A percentile compares a stretch with the other conserved stretches of the same genome.
phyloP scores from a whole-genome alignment of 148 eudicot species.

The Polygonum maritimum region DNA sequence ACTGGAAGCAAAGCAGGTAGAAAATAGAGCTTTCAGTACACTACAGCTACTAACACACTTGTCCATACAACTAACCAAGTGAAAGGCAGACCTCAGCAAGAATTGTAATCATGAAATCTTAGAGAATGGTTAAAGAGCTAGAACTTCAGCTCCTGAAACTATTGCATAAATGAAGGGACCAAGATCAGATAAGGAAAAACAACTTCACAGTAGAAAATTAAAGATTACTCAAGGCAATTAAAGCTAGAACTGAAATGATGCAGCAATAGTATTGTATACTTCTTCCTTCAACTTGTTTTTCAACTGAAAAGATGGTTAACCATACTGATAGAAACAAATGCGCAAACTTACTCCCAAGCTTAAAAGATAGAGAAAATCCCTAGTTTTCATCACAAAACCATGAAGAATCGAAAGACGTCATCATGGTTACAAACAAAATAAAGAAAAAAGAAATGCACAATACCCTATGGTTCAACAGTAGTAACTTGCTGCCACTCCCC shows the following conservation, averaged over 20 bases:
- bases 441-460: background rate
- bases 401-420: background rate
- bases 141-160: no score
- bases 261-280: background rate
- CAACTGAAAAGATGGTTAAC: constrained; percentile 6
- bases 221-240: background rate
- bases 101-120: no score
- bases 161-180: no score
- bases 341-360: no score
- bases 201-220: no score
- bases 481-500: constrained; percentile 86
- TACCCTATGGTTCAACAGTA: constrained; percentile 52
- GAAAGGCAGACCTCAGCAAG: no score
- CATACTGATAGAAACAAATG: constrained; percentile 4
- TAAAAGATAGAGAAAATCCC: background rate
- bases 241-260: background rate
- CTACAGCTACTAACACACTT: background rate
- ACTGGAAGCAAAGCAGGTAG: background rate
- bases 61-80: no score
- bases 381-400: constrained; percentile 6
- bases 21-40: background rate
- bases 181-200: no score
- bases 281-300: background rate
- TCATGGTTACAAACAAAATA: background rate
- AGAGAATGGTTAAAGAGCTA: no score